Evolutionary conservation across 2,329 filamentous ascomycete genomes (phyloP).

Genomic region (Trichoderma sp.): DNA sequence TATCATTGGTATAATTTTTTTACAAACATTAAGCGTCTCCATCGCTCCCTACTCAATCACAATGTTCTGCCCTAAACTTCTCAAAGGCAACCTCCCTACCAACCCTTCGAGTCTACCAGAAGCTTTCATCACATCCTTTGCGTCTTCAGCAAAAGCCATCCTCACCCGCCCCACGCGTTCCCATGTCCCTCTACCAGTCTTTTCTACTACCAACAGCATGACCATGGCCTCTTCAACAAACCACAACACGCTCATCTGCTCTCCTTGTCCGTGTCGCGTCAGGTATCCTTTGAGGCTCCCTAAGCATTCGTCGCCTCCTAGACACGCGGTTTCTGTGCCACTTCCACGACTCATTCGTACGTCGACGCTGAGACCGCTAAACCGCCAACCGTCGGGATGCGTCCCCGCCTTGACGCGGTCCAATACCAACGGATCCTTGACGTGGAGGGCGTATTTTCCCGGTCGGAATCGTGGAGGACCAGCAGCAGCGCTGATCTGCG

Average conservation of each 20-base stretch:
- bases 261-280: conserved; percentile 33
- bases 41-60: conserved; percentile 30
- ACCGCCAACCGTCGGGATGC: conserved; percentile 34
- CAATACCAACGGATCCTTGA: conserved; percentile 34
- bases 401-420: conserved; percentile 35
- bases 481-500: background rate
- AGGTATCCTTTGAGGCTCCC: conserved; percentile 34
- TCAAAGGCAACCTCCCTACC: conserved; percentile 32
- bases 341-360: conserved; percentile 32
- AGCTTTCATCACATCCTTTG: conserved; percentile 31
- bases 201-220: conserved; percentile 35
- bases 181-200: conserved; percentile 27
- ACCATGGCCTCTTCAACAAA: conserved; percentile 35
- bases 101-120: conserved; percentile 33
- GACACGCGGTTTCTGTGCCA: conserved; percentile 15
- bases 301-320: background rate
- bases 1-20: background rate
- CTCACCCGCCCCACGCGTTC: conserved; percentile 36
- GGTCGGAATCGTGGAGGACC: conserved; percentile 26
- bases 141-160: conserved; percentile 35
- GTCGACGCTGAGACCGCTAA: conserved; percentile 36
- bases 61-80: conserved; percentile 33
- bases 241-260: conserved; percentile 38
- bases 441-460: conserved; percentile 31
- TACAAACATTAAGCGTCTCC: background rate